phyloP scores from a whole-genome alignment of 2,329 filamentous ascomycete species.

The Diaporthe longicolla region DNA sequence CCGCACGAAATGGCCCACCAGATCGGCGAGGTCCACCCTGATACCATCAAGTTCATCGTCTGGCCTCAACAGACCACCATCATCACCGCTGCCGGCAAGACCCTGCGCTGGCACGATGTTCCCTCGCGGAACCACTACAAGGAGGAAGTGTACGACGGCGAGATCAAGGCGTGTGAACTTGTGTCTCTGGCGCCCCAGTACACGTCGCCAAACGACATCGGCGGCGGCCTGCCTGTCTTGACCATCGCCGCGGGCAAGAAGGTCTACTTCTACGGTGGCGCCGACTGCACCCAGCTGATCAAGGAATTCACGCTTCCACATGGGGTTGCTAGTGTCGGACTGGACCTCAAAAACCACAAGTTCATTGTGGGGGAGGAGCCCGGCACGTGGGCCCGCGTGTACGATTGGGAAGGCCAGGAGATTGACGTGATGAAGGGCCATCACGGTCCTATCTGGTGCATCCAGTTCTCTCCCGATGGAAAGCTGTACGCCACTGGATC shows the following conservation, averaged over 20 bases:
- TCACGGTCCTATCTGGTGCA: slow-evolving; percentile 97
- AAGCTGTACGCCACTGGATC: slow-evolving; percentile 97
- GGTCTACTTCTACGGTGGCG: slow-evolving; percentile 91
- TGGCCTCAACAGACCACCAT: slow-evolving; percentile 92
- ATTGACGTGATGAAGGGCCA: slow-evolving; percentile 97
- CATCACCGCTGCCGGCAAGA: slow-evolving; percentile 92
- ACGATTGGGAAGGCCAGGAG: slow-evolving; percentile 88
- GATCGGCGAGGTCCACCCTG: slow-evolving; percentile 88
- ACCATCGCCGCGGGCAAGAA: slow-evolving; percentile 95
- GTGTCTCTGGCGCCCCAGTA: slow-evolving; percentile 75
- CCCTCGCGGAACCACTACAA: slow-evolving; percentile 81
- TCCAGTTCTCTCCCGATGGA: slow-evolving; percentile 93
- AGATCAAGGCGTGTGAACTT: slow-evolving; percentile 93
- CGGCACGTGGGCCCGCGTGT: slow-evolving; percentile 97
- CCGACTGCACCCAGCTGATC: slow-evolving; percentile 76
- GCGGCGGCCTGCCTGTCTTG: slow-evolving; percentile 79
- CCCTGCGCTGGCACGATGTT: slow-evolving; percentile 94
- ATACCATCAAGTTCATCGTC: slow-evolving; percentile 95
- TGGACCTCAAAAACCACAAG: slow-evolving; percentile 85
- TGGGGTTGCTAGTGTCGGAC: slow-evolving; percentile 89
- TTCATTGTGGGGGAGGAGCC: slow-evolving; percentile 92
- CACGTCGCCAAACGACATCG: slow-evolving; percentile 73
- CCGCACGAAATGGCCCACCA: slow-evolving; percentile 80
- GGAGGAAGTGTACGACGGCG: slow-evolving; percentile 83
- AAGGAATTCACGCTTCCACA: slow-evolving; percentile 86